A percentile compares a stretch with the other conserved stretches of the same genome.
phyloP scores from a whole-genome alignment of 169 alveolate species.

The Nephromyces sp. region DNA sequence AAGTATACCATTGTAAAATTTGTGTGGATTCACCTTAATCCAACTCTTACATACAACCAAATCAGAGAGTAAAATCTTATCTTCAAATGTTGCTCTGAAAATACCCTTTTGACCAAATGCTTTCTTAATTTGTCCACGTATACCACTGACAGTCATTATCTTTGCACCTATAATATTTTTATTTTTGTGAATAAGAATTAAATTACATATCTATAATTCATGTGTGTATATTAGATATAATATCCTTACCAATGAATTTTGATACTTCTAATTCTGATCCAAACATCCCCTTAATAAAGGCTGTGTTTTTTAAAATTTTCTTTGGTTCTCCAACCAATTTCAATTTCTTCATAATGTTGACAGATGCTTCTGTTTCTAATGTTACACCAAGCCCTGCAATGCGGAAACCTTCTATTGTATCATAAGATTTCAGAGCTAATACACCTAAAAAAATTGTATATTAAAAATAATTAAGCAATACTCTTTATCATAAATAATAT shows the following conservation, averaged over 20 bases:
- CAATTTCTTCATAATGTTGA: slow-evolving; percentile 81
- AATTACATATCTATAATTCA: neutral
- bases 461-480: neutral
- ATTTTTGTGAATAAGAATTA: neutral
- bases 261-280: slow-evolving; percentile 94
- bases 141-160: slow-evolving; percentile 95
- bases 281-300: slow-evolving; percentile 95
- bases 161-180: slow-evolving; percentile 63
- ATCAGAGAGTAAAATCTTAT: slow-evolving; percentile 91
- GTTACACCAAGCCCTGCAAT: slow-evolving; percentile 90
- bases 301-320: slow-evolving; percentile 92
- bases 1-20: slow-evolving; percentile 49
- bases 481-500: no score
- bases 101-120: slow-evolving; percentile 85
- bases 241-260: slow-evolving; percentile 72
- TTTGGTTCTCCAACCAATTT: slow-evolving; percentile 94
- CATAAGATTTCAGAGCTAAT: slow-evolving; percentile 61
- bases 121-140: slow-evolving; percentile 95
- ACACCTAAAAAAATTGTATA: slow-evolving; percentile 39
- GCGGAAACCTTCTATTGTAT: slow-evolving; percentile 78
- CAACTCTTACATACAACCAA: slow-evolving; percentile 88
- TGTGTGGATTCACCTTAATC: slow-evolving; percentile 64
- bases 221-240: neutral
- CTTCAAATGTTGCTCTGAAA: slow-evolving; percentile 96
- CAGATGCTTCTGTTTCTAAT: slow-evolving; percentile 75